Conservation (phyloP, 2,329 filamentous ascomycete species). For the Pseudogymnoascus sp. region DNA sequence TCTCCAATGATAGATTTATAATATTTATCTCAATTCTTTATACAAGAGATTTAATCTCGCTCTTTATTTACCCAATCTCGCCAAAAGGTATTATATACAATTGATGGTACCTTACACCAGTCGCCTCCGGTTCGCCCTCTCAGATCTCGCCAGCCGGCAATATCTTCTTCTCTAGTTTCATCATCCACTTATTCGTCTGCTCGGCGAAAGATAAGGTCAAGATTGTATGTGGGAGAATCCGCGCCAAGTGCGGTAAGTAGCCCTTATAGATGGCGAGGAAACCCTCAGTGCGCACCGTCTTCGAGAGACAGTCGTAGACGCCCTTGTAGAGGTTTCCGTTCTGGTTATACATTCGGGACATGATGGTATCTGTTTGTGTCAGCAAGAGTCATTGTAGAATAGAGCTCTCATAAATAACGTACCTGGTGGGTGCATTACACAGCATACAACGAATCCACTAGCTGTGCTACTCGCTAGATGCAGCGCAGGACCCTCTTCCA, state of each 20-base stretch:
- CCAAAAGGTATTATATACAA: constrained; percentile 3
- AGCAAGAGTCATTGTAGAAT: constrained; percentile 12
- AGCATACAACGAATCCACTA: constrained; percentile 93
- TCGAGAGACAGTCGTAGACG: constrained; percentile 82
- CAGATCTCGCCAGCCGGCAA: constrained; percentile 30
- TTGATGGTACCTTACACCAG: constrained; percentile 1
- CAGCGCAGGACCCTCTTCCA: constrained; percentile 83
- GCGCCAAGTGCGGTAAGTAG: constrained; percentile 85
- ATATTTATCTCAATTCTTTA: background rate
- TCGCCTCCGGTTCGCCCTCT: background rate
- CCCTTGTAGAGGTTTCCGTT: constrained; percentile 94
- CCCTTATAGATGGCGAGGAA: constrained; percentile 94
- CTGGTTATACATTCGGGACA: constrained; percentile 98
- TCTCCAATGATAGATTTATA: background rate
- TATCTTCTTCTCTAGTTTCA: constrained; percentile 59
- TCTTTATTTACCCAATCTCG: background rate
- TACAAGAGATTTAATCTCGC: background rate
- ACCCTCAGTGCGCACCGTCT: constrained; percentile 87
- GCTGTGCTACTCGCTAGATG: constrained; percentile 82
- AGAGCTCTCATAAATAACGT: constrained; percentile 25
- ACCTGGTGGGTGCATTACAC: constrained; percentile 96
- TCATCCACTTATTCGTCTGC: constrained; percentile 90
- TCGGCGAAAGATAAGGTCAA: constrained; percentile 88
- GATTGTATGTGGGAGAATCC: constrained; percentile 93
- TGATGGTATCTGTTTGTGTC: constrained; percentile 67